Conservation (phyloP, 371 early-diverging fungal species). For the Pancytospora epiphaga region DNA sequence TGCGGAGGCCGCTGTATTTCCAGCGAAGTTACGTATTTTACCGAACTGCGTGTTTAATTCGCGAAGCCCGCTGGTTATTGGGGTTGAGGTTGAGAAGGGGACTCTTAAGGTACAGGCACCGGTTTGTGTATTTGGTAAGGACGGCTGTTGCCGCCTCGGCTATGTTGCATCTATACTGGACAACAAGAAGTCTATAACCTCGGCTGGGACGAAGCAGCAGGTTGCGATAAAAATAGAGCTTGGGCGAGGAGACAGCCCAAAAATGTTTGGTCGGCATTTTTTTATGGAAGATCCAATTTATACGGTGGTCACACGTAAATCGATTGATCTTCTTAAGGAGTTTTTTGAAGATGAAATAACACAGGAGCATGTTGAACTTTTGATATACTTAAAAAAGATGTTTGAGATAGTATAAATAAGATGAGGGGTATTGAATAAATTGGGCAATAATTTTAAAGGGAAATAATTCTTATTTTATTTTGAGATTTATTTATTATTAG, state of each 20-base stretch:
- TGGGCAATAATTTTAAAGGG: too few relatives aligned
- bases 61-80: constrained; percentile 87
- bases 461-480: too few relatives aligned
- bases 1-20: constrained; percentile 82
- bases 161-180: constrained; percentile 84
- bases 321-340: constrained; percentile 89
- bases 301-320: constrained; percentile 71
- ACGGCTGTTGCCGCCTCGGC: constrained; percentile 71
- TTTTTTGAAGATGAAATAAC: constrained; percentile 81
- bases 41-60: constrained; percentile 86
- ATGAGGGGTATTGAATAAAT: too few relatives aligned
- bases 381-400: constrained; percentile 66
- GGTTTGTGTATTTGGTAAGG: constrained; percentile 71
- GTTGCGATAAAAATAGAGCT: constrained; percentile 91
- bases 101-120: constrained; percentile 81
- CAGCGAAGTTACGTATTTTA: constrained; percentile 80
- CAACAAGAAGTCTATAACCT: constrained; percentile 76
- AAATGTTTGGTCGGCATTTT: constrained; percentile 87
- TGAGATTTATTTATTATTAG: too few relatives aligned
- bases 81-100: constrained; percentile 89
- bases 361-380: constrained; percentile 79
- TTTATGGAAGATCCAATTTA: constrained; percentile 68
- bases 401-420: constrained; percentile 57
- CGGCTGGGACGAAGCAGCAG: constrained; percentile 74
- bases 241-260: constrained; percentile 71